Evolutionary conservation across 352 stramenopile species (phyloP).

Genomic region (Aphanomyces invadans): DNA sequence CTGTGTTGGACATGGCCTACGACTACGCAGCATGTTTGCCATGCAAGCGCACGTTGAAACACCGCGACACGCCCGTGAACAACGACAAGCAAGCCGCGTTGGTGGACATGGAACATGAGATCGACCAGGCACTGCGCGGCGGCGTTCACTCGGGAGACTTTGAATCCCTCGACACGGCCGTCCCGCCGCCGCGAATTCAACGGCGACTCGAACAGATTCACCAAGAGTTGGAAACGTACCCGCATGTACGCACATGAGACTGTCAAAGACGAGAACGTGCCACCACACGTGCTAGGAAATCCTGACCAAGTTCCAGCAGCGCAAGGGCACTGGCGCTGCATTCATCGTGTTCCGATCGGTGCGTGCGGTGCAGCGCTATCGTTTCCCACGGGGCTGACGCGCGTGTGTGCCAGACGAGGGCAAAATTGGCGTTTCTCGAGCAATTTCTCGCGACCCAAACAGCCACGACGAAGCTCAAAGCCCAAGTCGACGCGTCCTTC

Average conservation of each 20-base stretch:
- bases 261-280: too few species aligned
- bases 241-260: neutral
- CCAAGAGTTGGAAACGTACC: neutral
- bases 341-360: conserved; percentile 65
- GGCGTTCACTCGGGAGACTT: neutral
- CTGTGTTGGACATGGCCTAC: conserved; percentile 34
- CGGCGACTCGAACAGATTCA: neutral
- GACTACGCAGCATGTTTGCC: conserved; percentile 47
- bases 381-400: too few species aligned
- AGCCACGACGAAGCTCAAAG: neutral
- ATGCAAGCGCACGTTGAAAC: conserved; percentile 37
- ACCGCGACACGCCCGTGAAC: too few species aligned
- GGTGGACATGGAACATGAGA: too few species aligned
- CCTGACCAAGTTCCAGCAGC: conserved; percentile 33
- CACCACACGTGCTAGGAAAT: conserved; percentile 8
- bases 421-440: conserved; percentile 31
- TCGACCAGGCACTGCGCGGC: too few species aligned
- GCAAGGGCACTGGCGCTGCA: conserved; percentile 48
- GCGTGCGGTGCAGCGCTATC: too few species aligned
- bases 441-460: neutral
- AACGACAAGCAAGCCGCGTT: too few species aligned
- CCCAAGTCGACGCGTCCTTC: neutral
- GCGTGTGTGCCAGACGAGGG: too few species aligned
- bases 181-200: neutral
- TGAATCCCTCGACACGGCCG: neutral